Conservation (phyloP, 1,284 basidiomycete species). For the Mrakiaceae sp. region DNA sequence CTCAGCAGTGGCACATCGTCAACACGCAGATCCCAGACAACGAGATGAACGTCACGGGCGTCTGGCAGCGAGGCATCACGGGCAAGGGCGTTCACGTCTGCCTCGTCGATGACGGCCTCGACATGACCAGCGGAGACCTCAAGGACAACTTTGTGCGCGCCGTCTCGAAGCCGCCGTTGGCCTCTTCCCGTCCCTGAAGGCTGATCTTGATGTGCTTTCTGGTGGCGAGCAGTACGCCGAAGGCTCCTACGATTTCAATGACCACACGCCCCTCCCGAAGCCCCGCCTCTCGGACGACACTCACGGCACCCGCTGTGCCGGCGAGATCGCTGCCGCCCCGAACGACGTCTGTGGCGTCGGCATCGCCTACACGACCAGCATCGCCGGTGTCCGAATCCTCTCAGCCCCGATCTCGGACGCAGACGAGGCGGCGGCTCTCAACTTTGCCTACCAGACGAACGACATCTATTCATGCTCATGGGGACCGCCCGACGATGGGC, state of each 20-base stretch:
- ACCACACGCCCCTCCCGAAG: conserved; percentile 75
- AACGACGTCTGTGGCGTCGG: conserved; percentile 94
- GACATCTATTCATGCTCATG: conserved; percentile 94
- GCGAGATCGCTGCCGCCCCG: conserved; percentile 93
- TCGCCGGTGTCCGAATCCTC: conserved; percentile 89
- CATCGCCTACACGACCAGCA: conserved; percentile 80
- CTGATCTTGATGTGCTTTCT: background rate
- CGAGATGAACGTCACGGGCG: conserved; percentile 41
- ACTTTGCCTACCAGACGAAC: conserved; percentile 83
- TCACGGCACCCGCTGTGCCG: conserved; percentile 96
- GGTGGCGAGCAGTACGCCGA: conserved; percentile 53
- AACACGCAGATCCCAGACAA: conserved; percentile 35
- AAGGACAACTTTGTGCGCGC: conserved; percentile 76
- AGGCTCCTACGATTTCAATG: conserved; percentile 95
- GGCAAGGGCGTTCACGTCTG: conserved; percentile 80
- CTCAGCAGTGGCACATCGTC: conserved; percentile 74
- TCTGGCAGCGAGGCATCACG: conserved; percentile 64
- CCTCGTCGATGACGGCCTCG: conserved; percentile 91
- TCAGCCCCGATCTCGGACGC: conserved; percentile 94
- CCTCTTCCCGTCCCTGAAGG: background rate
- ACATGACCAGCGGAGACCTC: conserved; percentile 78
- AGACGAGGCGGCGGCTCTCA: conserved; percentile 94
- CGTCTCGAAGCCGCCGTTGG: background rate
- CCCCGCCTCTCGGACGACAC: conserved; percentile 85
- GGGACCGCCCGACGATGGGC: conserved; percentile 94